A percentile compares a stretch with the other conserved stretches of the same genome.
Conservation (phyloP, 352 stramenopile genomes). For the Stramenopiles sp. region DNA sequence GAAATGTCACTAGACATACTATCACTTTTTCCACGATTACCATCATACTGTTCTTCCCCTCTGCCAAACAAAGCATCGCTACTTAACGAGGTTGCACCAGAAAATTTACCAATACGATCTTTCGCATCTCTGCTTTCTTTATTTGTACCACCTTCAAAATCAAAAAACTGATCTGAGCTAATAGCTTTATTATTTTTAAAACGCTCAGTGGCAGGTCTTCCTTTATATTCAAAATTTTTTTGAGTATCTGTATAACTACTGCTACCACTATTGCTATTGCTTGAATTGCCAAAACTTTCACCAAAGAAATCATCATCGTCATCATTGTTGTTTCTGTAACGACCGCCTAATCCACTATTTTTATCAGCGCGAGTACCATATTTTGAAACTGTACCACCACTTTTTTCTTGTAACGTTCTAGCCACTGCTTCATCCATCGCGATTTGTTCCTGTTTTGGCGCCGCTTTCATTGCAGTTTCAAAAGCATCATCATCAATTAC, state of each 20-base stretch:
- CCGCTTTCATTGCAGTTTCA: conserved; percentile 38
- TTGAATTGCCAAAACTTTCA: conserved; percentile 11
- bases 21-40: neutral
- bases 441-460: conserved; percentile 34
- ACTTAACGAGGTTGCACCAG: neutral
- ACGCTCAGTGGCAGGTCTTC: neutral
- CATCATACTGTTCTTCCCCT: neutral
- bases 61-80: conserved; percentile 4
- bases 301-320: neutral
- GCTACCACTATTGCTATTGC: conserved; percentile 19
- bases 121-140: neutral
- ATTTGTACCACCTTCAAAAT: conserved; percentile 25
- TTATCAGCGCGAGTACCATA: neutral
- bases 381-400: neutral
- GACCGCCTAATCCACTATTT: neutral
- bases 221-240: conserved; percentile 39
- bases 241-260: conserved; percentile 31
- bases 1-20: conserved; percentile 2
- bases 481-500: conserved; percentile 24
- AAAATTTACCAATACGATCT: conserved; percentile 3
- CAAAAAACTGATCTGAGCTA: conserved; percentile 66
- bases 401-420: conserved; percentile 39
- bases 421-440: conserved; percentile 57
- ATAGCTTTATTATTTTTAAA: conserved; percentile 67
- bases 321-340: conserved; percentile 10